Evolutionary conservation across 305 asterid species (phyloP).

Genomic region (Andrographis paniculata): DNA sequence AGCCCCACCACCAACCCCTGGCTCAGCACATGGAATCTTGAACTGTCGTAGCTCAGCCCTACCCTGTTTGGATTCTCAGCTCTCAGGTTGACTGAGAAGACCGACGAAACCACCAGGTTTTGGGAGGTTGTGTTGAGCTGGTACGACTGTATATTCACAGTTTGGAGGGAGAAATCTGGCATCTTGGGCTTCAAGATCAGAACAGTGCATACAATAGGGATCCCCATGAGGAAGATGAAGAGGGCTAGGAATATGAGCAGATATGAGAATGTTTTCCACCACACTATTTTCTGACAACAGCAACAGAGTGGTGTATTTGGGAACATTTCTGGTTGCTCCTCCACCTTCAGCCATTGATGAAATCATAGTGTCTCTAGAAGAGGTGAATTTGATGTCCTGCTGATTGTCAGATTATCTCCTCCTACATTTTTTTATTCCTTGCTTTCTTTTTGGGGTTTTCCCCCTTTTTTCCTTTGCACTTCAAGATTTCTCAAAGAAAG

Average conservation of each 20-base stretch:
- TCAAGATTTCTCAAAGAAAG: slow-evolving; percentile 22
- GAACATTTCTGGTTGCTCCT: neutral
- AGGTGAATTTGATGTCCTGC: slow-evolving; percentile 37
- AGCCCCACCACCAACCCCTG: slow-evolving; percentile 53
- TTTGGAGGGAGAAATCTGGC: slow-evolving; percentile 45
- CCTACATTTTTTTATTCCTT: slow-evolving; percentile 30
- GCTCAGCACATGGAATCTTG: slow-evolving; percentile 40
- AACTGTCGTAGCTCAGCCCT: slow-evolving; percentile 35
- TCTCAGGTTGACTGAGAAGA: slow-evolving; percentile 26
- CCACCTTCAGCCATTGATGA: slow-evolving; percentile 17
- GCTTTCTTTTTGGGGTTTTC: slow-evolving; percentile 27
- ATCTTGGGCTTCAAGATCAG: slow-evolving; percentile 41
- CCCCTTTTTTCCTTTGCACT: slow-evolving; percentile 11
- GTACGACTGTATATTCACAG: slow-evolving; percentile 35
- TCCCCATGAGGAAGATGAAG: slow-evolving; percentile 23
- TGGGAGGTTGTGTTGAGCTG: slow-evolving; percentile 28
- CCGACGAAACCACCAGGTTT: slow-evolving; percentile 37
- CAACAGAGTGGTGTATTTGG: too few relatives aligned
- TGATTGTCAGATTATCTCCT: slow-evolving; percentile 21
- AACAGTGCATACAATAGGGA: slow-evolving; percentile 22
- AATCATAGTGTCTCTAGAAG: slow-evolving; percentile 15
- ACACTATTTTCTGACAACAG: too few relatives aligned
- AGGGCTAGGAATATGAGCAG: slow-evolving; percentile 27
- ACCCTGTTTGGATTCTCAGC: slow-evolving; percentile 52
- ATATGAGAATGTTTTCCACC: slow-evolving; percentile 25